Evolutionary conservation across 495 filamentous ascomycete species (phyloP).

Genomic region (Trichocladium antarcticum): DNA sequence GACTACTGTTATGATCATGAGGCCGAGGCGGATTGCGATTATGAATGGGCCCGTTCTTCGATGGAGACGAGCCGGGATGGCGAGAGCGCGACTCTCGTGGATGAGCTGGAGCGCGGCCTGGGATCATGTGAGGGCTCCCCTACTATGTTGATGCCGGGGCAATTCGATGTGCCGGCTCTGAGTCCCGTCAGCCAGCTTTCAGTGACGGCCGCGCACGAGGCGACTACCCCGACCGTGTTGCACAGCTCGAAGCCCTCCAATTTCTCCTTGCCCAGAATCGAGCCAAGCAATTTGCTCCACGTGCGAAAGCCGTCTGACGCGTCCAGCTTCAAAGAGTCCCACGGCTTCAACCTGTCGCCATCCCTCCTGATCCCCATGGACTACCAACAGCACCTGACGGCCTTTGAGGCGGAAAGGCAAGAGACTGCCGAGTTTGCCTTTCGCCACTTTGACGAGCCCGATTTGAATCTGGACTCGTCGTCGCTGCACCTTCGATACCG

Average conservation of each 20-base stretch:
- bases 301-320: conserved; percentile 34
- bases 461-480: conserved; percentile 23
- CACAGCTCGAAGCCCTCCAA: conserved; percentile 28
- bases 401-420: conserved; percentile 26
- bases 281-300: conserved; percentile 23
- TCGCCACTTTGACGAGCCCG: conserved; percentile 26
- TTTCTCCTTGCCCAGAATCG: conserved; percentile 33
- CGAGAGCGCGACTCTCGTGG: conserved; percentile 20
- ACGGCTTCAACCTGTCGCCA: conserved; percentile 45
- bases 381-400: conserved; percentile 37
- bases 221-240: conserved; percentile 30
- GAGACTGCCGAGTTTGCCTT: conserved; percentile 27
- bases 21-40: conserved; percentile 81
- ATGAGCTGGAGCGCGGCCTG: conserved; percentile 17
- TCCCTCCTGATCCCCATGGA: conserved; percentile 44
- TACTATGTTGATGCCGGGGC: conserved; percentile 30
- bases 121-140: conserved; percentile 23
- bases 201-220: conserved; percentile 27
- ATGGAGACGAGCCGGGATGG: conserved; percentile 30
- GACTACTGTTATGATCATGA: conserved; percentile 90
- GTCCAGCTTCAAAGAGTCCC: conserved; percentile 44
- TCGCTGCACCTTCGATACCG: conserved; percentile 22
- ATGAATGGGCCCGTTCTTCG: conserved; percentile 63
- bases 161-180: conserved; percentile 38
- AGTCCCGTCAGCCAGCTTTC: conserved; percentile 37